These are phyloP conservation scores for Schizophyllum commune DNA, from an alignment of 1,284 basidiomycete genomes.

Conservation along the genomic window DNA sequence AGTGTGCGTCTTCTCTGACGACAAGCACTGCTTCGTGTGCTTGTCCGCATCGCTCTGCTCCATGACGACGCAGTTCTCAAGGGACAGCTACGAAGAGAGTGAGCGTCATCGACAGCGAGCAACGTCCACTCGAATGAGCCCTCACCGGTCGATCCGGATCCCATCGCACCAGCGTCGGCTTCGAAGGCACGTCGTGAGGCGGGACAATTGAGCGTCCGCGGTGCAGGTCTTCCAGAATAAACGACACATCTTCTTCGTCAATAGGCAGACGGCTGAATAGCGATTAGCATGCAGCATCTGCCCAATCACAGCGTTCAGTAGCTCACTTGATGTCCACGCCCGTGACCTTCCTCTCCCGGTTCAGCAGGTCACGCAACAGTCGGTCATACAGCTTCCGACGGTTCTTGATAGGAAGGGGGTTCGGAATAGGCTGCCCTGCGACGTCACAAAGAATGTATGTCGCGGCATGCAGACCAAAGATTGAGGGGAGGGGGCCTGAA, in stretches of 20 bases:
- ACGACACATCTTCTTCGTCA: constrained; percentile 72
- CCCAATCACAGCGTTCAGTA: not conserved
- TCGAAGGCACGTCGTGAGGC: constrained; percentile 62
- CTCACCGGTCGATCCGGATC: constrained; percentile 42
- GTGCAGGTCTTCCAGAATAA: constrained; percentile 84
- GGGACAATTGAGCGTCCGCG: constrained; percentile 70
- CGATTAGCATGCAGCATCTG: not conserved
- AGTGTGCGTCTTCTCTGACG: not conserved
- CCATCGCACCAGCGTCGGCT: constrained; percentile 77
- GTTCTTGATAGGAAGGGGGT: constrained; percentile 79
- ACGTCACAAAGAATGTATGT: constrained; percentile 83
- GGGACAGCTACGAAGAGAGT: constrained; percentile 28
- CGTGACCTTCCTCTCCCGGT: constrained; percentile 60
- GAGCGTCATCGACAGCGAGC: not conserved
- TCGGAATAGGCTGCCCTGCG: constrained; percentile 73
- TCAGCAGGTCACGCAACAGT: constrained; percentile 69
- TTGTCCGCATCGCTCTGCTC: constrained; percentile 65
- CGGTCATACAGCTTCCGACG: constrained; percentile 79
- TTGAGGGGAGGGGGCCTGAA: constrained; percentile 71
- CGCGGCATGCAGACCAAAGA: constrained; percentile 85
- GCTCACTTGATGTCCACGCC: constrained; percentile 45
- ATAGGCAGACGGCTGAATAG: constrained; percentile 62
- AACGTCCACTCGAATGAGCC: not conserved
- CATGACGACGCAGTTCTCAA: constrained; percentile 79
- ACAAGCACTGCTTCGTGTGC: constrained; percentile 28